Percentiles rank a stretch among this genome's conserved stretches.
phyloP scores from a whole-genome alignment of 176 grass and related monocot species.

The Hsuehochloa calcarea region DNA sequence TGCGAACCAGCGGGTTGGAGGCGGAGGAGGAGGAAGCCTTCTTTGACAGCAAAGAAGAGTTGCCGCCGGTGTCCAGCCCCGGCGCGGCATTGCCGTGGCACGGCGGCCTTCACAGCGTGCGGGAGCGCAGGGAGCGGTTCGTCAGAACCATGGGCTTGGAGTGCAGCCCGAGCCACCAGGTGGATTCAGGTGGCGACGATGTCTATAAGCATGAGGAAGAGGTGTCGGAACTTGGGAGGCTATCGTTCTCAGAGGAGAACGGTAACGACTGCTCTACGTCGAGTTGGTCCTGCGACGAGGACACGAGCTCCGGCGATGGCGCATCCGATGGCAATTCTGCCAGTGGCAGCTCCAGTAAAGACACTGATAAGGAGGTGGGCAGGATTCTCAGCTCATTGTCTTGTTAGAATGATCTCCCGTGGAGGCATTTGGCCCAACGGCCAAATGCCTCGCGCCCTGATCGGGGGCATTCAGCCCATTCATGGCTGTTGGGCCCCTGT shows the following conservation, averaged over 20 bases:
- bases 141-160: slow-evolving; percentile 51
- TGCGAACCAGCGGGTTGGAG: neutral
- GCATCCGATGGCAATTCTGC: slow-evolving; percentile 38
- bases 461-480: too few species aligned
- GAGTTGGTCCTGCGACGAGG: slow-evolving; percentile 52
- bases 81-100: slow-evolving; percentile 43
- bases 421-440: too few species aligned
- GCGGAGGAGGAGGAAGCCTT: slow-evolving; percentile 36
- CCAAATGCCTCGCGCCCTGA: too few species aligned
- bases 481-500: too few species aligned
- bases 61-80: slow-evolving; percentile 31
- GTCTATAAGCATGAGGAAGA: neutral
- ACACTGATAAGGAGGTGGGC: neutral
- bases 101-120: slow-evolving; percentile 41
- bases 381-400: slow-evolving; percentile 37
- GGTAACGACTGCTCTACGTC: slow-evolving; percentile 45
- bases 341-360: slow-evolving; percentile 36
- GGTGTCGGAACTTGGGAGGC: slow-evolving; percentile 27
- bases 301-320: slow-evolving; percentile 22
- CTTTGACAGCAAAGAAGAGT: slow-evolving; percentile 44
- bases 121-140: slow-evolving; percentile 52
- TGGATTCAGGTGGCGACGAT: neutral
- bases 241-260: slow-evolving; percentile 45
- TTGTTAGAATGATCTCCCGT: too few species aligned
- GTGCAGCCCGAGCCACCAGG: slow-evolving; percentile 25